phyloP scores from a whole-genome alignment of 768 basidiomycete genomes.

The Dentipellis fragilis region DNA sequence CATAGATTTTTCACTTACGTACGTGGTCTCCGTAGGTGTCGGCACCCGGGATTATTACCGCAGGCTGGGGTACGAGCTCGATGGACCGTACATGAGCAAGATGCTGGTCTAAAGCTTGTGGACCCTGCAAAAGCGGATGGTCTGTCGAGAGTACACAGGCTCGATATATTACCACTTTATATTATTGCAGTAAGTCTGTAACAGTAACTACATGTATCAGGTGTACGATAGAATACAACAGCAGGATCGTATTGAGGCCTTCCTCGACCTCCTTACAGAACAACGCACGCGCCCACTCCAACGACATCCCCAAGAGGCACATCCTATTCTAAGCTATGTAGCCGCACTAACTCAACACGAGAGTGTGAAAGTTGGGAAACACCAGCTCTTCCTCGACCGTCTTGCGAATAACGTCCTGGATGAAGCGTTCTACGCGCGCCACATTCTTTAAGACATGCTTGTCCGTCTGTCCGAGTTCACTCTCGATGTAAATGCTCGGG shows the following conservation, averaged over 20 bases:
- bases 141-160: no score
- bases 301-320: no score
- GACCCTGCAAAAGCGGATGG: no score
- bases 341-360: slow-evolving; percentile 11
- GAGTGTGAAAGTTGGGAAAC: slow-evolving; percentile 91
- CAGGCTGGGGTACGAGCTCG: slow-evolving; percentile 85
- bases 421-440: slow-evolving; percentile 88
- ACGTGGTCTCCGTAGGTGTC: slow-evolving; percentile 44
- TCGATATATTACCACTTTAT: no score
- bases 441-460: slow-evolving; percentile 96
- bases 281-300: no score
- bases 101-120: slow-evolving; percentile 25
- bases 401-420: slow-evolving; percentile 91
- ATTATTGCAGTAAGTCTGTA: no score
- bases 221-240: no score
- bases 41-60: slow-evolving; percentile 97
- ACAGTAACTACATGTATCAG: no score
- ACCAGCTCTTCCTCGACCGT: slow-evolving; percentile 94
- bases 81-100: slow-evolving; percentile 98
- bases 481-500: slow-evolving; percentile 85
- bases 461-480: slow-evolving; percentile 92
- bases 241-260: no score
- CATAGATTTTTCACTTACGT: slow-evolving; percentile 1
- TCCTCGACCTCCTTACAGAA: no score
- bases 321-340: no score